phyloP scores from a whole-genome alignment of 1,284 basidiomycete genomes.

The Megacollybia platyphylla region DNA sequence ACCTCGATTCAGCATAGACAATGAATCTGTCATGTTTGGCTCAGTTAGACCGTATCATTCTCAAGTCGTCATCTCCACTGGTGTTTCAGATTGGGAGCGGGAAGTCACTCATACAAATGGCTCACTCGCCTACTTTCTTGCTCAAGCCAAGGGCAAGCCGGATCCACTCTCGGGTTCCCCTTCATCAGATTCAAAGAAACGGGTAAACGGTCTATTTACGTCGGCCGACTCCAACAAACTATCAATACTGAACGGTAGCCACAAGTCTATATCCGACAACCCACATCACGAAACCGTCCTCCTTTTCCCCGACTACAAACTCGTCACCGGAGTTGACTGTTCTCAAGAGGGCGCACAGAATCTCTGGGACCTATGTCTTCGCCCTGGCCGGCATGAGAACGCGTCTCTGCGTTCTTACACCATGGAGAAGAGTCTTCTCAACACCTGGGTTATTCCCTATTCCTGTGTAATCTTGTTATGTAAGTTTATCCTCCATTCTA shows the following conservation, averaged over 20 bases:
- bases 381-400: slow-evolving; percentile 17
- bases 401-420: slow-evolving; percentile 33
- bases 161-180: slow-evolving; percentile 9
- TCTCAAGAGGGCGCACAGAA: slow-evolving; percentile 53
- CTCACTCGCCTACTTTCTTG: slow-evolving; percentile 57
- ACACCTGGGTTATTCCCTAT: slow-evolving; percentile 49
- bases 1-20: slow-evolving; percentile 60
- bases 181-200: slow-evolving; percentile 13
- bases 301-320: slow-evolving; percentile 84
- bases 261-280: slow-evolving; percentile 49
- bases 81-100: slow-evolving; percentile 75
- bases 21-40: slow-evolving; percentile 69
- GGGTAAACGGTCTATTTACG: slow-evolving; percentile 40
- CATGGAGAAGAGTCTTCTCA: slow-evolving; percentile 32
- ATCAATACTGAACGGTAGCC: slow-evolving; percentile 74
- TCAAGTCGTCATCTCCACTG: slow-evolving; percentile 82
- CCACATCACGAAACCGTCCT: slow-evolving; percentile 61
- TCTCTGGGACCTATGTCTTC: slow-evolving; percentile 51
- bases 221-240: slow-evolving; percentile 42
- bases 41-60: slow-evolving; percentile 72
- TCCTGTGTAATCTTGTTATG: slow-evolving; percentile 73
- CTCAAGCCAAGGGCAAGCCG: slow-evolving; percentile 15
- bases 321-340: slow-evolving; percentile 58
- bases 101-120: slow-evolving; percentile 60
- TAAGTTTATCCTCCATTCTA: slow-evolving; percentile 24